Conservation (phyloP, 148 eudicot species). For the Arbutus unedo region DNA sequence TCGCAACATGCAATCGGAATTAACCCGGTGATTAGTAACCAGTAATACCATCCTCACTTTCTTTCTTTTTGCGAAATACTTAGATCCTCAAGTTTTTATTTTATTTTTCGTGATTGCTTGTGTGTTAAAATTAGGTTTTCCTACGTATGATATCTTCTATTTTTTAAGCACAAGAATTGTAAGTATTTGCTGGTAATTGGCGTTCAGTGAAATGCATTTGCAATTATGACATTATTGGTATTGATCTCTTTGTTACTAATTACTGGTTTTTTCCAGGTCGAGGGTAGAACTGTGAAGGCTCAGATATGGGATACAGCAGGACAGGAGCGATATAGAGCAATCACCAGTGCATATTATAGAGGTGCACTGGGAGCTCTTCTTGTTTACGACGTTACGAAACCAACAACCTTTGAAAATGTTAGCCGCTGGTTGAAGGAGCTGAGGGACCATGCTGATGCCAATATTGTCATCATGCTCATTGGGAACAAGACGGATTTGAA, state of each 20-base stretch:
- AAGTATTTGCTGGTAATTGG: not conserved
- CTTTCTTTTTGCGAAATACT: not conserved
- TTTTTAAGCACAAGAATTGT: not conserved
- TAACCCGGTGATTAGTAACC: not conserved
- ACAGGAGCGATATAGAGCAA: constrained; percentile 61
- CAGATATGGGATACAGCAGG: constrained; percentile 69
- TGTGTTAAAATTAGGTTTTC: not conserved
- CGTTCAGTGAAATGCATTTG: not conserved
- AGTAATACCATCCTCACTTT: not conserved
- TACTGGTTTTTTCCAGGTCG: constrained; percentile 34
- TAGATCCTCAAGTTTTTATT: not conserved
- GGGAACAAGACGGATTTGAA: constrained; percentile 64
- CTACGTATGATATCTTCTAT: not conserved
- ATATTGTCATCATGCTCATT: constrained; percentile 59
- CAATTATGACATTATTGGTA: not conserved
- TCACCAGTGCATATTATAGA: constrained; percentile 60
- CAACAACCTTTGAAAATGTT: constrained; percentile 55
- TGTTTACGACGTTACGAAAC: constrained; percentile 58
- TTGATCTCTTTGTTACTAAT: not conserved
- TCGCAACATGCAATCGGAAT: not conserved
- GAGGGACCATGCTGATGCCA: constrained; percentile 59
- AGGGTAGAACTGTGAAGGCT: constrained; percentile 57
- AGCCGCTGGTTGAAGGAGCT: constrained; percentile 65
- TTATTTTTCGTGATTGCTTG: not conserved
- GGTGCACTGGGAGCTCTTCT: constrained; percentile 63